A percentile compares a stretch with the other conserved stretches of the same genome.
Evolutionary conservation across 768 basidiomycete genomes (phyloP).

Genomic region (Naematelia encephala): DNA sequence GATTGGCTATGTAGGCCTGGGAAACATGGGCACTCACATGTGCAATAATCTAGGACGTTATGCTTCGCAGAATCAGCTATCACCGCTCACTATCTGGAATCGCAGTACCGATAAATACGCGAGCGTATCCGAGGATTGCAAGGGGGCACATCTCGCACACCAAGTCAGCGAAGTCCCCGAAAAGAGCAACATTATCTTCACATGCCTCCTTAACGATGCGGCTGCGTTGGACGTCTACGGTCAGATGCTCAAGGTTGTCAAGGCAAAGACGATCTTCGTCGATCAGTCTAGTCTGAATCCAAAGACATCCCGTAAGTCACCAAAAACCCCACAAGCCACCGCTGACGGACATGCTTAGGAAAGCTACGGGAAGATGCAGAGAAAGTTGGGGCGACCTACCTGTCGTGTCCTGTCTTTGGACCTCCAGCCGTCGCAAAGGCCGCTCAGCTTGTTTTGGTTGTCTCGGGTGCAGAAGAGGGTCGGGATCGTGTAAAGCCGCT

Average conservation of each 20-base stretch:
- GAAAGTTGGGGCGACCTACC: constrained; percentile 15
- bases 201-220: constrained; percentile 24
- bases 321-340: background rate
- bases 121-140: constrained; percentile 2
- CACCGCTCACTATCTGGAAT: constrained; percentile 22
- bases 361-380: constrained; percentile 15
- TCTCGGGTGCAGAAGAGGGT: constrained; percentile 12
- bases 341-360: constrained; percentile 4
- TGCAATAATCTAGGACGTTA: constrained; percentile 16
- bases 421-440: constrained; percentile 21
- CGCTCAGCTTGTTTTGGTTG: constrained; percentile 14
- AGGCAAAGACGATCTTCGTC: constrained; percentile 20
- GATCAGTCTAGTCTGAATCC: constrained; percentile 28
- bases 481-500: constrained; percentile 16
- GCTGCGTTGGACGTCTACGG: constrained; percentile 22
- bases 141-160: constrained; percentile 4
- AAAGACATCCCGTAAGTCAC: constrained; percentile 21
- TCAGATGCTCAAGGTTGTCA: constrained; percentile 9
- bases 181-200: constrained; percentile 22
- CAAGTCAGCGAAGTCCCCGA: constrained; percentile 17
- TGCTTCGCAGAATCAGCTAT: constrained; percentile 10
- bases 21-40: constrained; percentile 23
- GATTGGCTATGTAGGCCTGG: constrained; percentile 31
- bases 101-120: constrained; percentile 19
- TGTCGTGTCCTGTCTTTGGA: constrained; percentile 29